phyloP scores from a whole-genome alignment of 2,329 filamentous ascomycete species.

The Hymenoscyphus linearis region DNA sequence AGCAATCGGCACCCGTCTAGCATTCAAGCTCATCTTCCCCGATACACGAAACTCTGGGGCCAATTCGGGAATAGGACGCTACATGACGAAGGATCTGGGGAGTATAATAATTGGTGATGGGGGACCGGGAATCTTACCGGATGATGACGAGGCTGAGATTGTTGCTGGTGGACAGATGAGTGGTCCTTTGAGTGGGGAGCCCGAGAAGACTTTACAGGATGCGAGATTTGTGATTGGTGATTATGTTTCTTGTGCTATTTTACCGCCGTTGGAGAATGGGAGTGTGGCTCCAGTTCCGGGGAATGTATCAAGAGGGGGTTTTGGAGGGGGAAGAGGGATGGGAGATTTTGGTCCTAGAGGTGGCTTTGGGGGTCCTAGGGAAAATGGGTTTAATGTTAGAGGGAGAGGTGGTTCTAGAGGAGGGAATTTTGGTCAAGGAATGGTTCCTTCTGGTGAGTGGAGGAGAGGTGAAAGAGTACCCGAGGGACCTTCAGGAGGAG shows the following conservation, averaged over 20 bases:
- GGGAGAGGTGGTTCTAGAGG: slow-evolving; percentile 34
- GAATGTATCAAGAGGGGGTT: slow-evolving; percentile 38
- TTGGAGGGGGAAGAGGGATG: slow-evolving; percentile 28
- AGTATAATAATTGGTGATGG: slow-evolving; percentile 70
- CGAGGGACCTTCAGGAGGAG: slow-evolving; percentile 38
- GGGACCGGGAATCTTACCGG: slow-evolving; percentile 37
- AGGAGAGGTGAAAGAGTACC: slow-evolving; percentile 59
- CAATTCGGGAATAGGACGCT: slow-evolving; percentile 48
- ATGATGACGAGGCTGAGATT: slow-evolving; percentile 34
- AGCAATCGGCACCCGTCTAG: slow-evolving; percentile 75
- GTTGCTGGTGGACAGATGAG: slow-evolving; percentile 29
- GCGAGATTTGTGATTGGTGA: slow-evolving; percentile 84
- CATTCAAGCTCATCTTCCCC: slow-evolving; percentile 80
- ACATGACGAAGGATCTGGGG: slow-evolving; percentile 75
- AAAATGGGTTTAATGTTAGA: slow-evolving; percentile 34
- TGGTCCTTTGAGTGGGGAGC: slow-evolving; percentile 48
- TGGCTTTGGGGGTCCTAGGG: slow-evolving; percentile 33
- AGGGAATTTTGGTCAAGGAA: slow-evolving; percentile 38
- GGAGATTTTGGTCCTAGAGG: slow-evolving; percentile 35
- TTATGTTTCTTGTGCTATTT: slow-evolving; percentile 76
- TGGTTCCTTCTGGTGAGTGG: slow-evolving; percentile 54
- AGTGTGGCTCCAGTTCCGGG: slow-evolving; percentile 61
- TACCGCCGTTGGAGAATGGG: slow-evolving; percentile 70
- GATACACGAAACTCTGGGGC: slow-evolving; percentile 43
- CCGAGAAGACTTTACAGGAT: slow-evolving; percentile 69